Percentiles rank a stretch among this genome's conserved stretches.
Evolutionary conservation across 176 grass and related monocot genomes (phyloP).

Genomic region (Oryza coarctata): DNA sequence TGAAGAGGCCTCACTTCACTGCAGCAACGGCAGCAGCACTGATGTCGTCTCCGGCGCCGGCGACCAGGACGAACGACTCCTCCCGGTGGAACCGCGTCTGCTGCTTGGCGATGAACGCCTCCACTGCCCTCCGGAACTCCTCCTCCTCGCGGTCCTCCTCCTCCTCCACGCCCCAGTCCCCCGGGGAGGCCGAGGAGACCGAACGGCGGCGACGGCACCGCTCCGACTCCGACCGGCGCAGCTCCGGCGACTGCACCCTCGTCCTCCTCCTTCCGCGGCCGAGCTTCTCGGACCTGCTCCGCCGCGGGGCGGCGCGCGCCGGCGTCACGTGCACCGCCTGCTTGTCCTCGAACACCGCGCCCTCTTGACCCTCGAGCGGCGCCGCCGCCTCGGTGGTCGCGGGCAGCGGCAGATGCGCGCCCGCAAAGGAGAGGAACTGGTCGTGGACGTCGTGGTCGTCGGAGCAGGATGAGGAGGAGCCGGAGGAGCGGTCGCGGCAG

Average conservation of each 20-base stretch:
- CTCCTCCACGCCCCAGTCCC: slow-evolving; percentile 39
- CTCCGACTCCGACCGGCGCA: slow-evolving; percentile 56
- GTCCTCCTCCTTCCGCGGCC: not conserved
- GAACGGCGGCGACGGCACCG: slow-evolving; percentile 24
- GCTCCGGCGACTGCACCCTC: slow-evolving; percentile 36
- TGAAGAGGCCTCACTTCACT: slow-evolving; percentile 11
- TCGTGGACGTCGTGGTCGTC: not conserved
- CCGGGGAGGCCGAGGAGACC: not conserved
- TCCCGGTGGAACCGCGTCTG: slow-evolving; percentile 70
- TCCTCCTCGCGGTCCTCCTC: slow-evolving; percentile 41
- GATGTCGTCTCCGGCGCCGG: not conserved
- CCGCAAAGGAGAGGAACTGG: slow-evolving; percentile 14
- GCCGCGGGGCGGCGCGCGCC: slow-evolving; percentile 36
- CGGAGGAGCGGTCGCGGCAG: slow-evolving; percentile 28
- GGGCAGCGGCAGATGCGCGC: slow-evolving; percentile 15
- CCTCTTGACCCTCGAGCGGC: not conserved
- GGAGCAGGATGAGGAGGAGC: not conserved
- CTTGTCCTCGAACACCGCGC: slow-evolving; percentile 60
- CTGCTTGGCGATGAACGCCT: slow-evolving; percentile 71
- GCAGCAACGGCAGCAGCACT: not conserved
- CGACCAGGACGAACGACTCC: slow-evolving; percentile 54
- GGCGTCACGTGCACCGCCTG: slow-evolving; percentile 38
- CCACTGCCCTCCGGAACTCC: slow-evolving; percentile 60
- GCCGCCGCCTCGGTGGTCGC: not conserved
- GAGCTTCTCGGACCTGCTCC: slow-evolving; percentile 56